Percentiles rank a stretch among this genome's conserved stretches.
Conservation (phyloP, 208 protist genomes). For the Crithidia expoeki region DNA sequence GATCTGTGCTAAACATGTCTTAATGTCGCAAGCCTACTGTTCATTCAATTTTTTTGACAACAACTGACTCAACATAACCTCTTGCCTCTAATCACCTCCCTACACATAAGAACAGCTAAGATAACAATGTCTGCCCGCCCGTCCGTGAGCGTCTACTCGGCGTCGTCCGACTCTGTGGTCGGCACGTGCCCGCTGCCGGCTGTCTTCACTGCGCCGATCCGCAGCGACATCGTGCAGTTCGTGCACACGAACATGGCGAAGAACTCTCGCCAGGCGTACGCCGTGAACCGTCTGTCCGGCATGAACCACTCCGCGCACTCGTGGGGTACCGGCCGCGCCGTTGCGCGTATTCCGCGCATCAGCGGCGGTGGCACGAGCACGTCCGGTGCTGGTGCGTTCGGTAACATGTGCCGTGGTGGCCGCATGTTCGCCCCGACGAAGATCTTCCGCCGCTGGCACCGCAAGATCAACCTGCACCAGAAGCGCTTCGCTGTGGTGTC, state of each 20-base stretch:
- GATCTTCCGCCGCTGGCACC: constrained; percentile 97
- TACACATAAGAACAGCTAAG: constrained; percentile 14
- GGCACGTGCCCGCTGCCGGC: constrained; percentile 71
- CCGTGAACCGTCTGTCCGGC: constrained; percentile 94
- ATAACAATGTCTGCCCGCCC: constrained; percentile 80
- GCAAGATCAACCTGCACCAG: constrained; percentile 97
- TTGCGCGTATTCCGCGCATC: constrained; percentile 99
- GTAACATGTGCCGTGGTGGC: constrained; percentile 99
- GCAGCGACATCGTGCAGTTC: constrained; percentile 87
- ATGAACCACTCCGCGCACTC: constrained; percentile 98
- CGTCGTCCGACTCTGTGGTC: constrained; percentile 78
- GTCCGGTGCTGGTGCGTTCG: constrained; percentile 98
- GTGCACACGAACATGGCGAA: constrained; percentile 98
- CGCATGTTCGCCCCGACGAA: constrained; percentile 99
- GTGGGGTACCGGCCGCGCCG: constrained; percentile 99
- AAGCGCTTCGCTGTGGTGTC: constrained; percentile 96
- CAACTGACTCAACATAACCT: too few relatives aligned
- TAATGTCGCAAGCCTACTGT: too few relatives aligned
- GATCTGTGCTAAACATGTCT: too few relatives aligned
- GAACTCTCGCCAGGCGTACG: constrained; percentile 98
- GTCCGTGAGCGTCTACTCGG: constrained; percentile 87
- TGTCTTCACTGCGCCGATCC: constrained; percentile 89
- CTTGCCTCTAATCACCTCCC: too few relatives aligned
- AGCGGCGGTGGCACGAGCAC: constrained; percentile 97
- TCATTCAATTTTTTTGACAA: too few relatives aligned